These are phyloP conservation scores for Piper betle DNA, from an alignment of 164 flowering plant genomes.

Conservation along the genomic window DNA sequence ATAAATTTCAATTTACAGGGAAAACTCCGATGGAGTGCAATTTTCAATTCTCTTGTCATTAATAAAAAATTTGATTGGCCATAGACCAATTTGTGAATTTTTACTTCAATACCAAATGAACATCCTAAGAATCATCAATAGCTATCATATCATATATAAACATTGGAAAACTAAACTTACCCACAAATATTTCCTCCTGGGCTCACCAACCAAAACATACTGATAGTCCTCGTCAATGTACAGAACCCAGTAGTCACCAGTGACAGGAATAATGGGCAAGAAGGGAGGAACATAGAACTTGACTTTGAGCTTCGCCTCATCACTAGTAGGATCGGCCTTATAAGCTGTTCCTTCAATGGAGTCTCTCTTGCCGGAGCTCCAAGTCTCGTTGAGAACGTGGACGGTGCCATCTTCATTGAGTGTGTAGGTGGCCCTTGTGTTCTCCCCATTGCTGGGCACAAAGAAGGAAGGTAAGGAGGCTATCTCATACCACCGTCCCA, in stretches of 20 bases:
- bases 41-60: too few species aligned
- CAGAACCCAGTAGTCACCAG: conserved; percentile 91
- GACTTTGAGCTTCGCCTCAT: conserved; percentile 92
- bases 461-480: conserved; percentile 74
- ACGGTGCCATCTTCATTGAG: conserved; percentile 67
- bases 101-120: too few species aligned
- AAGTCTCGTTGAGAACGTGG: conserved; percentile 76
- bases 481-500: conserved; percentile 96
- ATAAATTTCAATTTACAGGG: too few species aligned
- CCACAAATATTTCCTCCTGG: conserved; percentile 65
- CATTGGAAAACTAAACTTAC: conserved; percentile 21
- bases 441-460: conserved; percentile 57
- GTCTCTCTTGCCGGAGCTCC: conserved; percentile 60
- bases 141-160: too few species aligned
- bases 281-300: conserved; percentile 86
- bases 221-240: conserved; percentile 62
- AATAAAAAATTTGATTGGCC: too few species aligned
- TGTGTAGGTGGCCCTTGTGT: conserved; percentile 87
- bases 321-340: conserved; percentile 65
- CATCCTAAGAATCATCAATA: too few species aligned
- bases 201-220: conserved; percentile 72
- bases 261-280: conserved; percentile 75
- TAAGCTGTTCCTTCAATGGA: conserved; percentile 75
- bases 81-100: too few species aligned
- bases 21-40: too few species aligned